Conservation (phyloP, 345 rosid genomes). For the Conringia planisiliqua region DNA sequence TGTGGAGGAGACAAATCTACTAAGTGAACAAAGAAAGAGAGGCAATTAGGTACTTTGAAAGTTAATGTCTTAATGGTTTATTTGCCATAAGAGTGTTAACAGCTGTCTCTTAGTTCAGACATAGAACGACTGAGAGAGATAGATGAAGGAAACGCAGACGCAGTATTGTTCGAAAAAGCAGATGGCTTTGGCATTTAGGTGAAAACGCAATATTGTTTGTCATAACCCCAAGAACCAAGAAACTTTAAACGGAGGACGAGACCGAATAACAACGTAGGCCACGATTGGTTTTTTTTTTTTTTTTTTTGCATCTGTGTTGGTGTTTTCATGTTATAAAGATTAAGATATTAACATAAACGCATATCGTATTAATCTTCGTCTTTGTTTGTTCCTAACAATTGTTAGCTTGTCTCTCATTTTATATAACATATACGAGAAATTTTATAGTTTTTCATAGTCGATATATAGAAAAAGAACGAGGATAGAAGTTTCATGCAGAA, state of each 20-base stretch:
- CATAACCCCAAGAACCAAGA: too few relatives aligned
- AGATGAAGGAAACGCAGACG: neutral
- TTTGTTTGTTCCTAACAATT: neutral
- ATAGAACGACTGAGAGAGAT: neutral
- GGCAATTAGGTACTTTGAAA: neutral
- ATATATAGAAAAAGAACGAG: neutral
- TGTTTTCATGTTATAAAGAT: neutral
- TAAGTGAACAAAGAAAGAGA: neutral
- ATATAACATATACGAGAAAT: too few relatives aligned
- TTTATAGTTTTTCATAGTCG: neutral
- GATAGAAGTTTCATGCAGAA: neutral
- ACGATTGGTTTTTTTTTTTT: too few relatives aligned
- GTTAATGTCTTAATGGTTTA: constrained; percentile 11
- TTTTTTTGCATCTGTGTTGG: neutral
- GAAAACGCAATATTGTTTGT: neutral
- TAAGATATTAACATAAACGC: neutral
- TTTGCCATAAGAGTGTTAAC: constrained; percentile 13
- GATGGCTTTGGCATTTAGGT: neutral
- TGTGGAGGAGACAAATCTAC: neutral
- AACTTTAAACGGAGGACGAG: neutral
- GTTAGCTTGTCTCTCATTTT: neutral
- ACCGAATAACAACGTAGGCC: neutral
- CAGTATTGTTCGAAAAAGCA: neutral
- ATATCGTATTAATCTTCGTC: neutral
- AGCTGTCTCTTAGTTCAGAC: constrained; percentile 20